Evolutionary conservation across 805 yeast genomes (phyloP), one percentile per base, ranked within the genome.

Genomic region (Pichia nakasei): DNA sequence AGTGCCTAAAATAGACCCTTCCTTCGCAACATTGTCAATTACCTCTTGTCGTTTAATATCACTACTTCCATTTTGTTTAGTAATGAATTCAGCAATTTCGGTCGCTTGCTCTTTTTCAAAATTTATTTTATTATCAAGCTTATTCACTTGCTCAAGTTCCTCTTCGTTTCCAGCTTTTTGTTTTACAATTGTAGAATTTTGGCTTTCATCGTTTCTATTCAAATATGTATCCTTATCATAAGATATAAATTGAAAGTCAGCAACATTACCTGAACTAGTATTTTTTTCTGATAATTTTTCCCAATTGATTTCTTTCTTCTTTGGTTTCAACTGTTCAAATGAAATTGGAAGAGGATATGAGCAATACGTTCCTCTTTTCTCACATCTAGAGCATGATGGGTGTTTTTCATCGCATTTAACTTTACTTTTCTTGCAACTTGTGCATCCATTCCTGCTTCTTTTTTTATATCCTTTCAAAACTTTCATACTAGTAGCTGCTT

Each of bases 341-440:
- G 43, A 26, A 9, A 44, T 24, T 2, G 37, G 38, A 3, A 32
- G 19, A 8, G 44, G 44, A 37, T 44, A 41, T 6, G 35, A 36
- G 18, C 44, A 44, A 17, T 32, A 13, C 4, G 24, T 24, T 6
- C 43, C 43, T 19, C 43, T 31, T 27, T 32, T 44, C 24, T 22
- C 35, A 32, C 59, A 55, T 22, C 46, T 33, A 7, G 37, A 20
- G 29, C 59, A 55, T 5, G 38, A 27, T 11, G 59, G 59, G 24
- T 48, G 51, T 1, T 27, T 22, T 22, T 53, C 59, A 44, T 52
- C 55, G 38, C 59, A 55, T 41, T 55, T 55, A 22, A 54, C 43
- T 21, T 51, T 47, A 35, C 57, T 44, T 29, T 52, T 55, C 19
- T 55, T 51, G 29, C 59, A 46, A 22, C 18, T 22, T n/a, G 34